These are phyloP conservation scores for Plasmodium vinckei DNA, from an alignment of 169 alveolate species.

Conservation along the genomic window DNA sequence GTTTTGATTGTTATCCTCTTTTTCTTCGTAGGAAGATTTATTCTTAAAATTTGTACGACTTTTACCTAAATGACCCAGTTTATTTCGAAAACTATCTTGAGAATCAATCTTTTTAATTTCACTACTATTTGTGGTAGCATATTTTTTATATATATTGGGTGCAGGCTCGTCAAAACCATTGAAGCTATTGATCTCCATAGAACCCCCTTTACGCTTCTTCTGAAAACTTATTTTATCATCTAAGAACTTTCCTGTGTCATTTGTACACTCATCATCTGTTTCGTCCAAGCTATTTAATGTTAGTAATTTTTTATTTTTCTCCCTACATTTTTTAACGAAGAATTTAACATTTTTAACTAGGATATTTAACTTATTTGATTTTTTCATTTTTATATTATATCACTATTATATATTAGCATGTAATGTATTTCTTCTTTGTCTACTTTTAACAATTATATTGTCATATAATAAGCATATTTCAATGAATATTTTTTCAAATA, in stretches of 20 bases:
- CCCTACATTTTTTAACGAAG: slow-evolving; percentile 65
- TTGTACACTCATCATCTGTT: slow-evolving; percentile 11
- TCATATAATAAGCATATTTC: slow-evolving; percentile 8
- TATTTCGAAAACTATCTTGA: slow-evolving; percentile 20
- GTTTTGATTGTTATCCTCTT: not conserved
- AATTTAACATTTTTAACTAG: slow-evolving; percentile 65
- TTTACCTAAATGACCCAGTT: slow-evolving; percentile 29
- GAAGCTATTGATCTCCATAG: slow-evolving; percentile 23
- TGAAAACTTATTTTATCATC: slow-evolving; percentile 29
- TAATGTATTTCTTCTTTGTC: not conserved
- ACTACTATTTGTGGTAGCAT: slow-evolving; percentile 14
- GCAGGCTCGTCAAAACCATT: slow-evolving; percentile 24
- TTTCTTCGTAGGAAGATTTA: not conserved
- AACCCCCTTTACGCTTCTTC: slow-evolving; percentile 22
- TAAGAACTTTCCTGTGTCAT: slow-evolving; percentile 9
- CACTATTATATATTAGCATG: not conserved
- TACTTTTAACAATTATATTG: not conserved
- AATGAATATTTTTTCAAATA: slow-evolving; percentile 2
- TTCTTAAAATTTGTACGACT: not conserved
- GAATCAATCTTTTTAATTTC: slow-evolving; percentile 33
- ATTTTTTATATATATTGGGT: slow-evolving; percentile 27
- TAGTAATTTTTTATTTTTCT: slow-evolving; percentile 52
- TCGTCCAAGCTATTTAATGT: slow-evolving; percentile 52
- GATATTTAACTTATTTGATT: slow-evolving; percentile 32
- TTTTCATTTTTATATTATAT: slow-evolving; percentile 22